A percentile compares a stretch with the other conserved stretches of the same genome.
Evolutionary conservation across 495 filamentous ascomycete species (phyloP).

Genomic region (Aspergillus saccharolyticus): DNA sequence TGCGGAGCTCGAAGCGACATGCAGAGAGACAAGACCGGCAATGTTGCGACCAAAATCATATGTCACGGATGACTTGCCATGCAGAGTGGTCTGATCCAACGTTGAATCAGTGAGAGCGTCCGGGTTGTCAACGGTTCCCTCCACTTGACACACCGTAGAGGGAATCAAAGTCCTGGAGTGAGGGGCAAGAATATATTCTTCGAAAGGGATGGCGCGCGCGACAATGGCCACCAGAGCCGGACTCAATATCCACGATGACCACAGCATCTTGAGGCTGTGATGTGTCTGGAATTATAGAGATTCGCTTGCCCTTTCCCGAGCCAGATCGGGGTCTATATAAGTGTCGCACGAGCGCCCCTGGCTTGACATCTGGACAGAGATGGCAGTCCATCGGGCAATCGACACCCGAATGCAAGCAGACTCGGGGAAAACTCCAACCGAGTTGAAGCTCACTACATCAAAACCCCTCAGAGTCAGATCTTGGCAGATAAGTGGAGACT

Average conservation of each 20-base stretch:
- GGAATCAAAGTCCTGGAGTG: slow-evolving; percentile 26
- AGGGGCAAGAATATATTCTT: slow-evolving; percentile 42
- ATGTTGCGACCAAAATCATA: slow-evolving; percentile 46
- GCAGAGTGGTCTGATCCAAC: slow-evolving; percentile 25
- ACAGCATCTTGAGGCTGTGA: background rate
- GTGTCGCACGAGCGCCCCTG: background rate
- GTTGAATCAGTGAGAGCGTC: slow-evolving; percentile 19
- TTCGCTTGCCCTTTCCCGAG: background rate
- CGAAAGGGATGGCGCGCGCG: slow-evolving; percentile 18
- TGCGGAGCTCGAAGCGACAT: slow-evolving; percentile 23
- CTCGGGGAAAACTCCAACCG: background rate
- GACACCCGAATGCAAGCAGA: background rate
- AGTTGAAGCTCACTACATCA: background rate
- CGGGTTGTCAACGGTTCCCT: background rate
- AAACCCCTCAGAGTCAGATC: background rate
- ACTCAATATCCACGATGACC: background rate
- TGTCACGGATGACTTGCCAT: slow-evolving; percentile 34
- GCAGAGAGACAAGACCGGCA: slow-evolving; percentile 35
- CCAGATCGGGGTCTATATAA: background rate
- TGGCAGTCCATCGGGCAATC: background rate
- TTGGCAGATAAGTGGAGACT: background rate
- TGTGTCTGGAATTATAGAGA: background rate
- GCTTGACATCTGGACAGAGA: background rate
- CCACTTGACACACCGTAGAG: background rate
- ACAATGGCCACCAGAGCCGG: background rate